phyloP scores from a whole-genome alignment of 2,329 filamentous ascomycete genomes.

The Talaromyces sp. region DNA sequence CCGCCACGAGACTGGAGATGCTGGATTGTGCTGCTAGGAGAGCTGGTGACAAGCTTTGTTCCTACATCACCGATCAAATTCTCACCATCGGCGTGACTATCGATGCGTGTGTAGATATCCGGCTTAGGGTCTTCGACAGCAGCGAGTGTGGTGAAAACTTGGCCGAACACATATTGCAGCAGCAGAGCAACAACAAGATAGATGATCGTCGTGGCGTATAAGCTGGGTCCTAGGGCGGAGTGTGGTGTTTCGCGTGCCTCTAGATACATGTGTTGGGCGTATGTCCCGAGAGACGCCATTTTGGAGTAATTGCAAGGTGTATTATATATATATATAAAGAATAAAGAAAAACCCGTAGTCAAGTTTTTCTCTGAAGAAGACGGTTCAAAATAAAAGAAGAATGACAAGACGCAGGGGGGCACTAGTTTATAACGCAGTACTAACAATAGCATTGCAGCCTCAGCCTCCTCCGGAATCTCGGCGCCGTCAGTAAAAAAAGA shows the following conservation, averaged over 20 bases:
- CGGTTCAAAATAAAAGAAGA: background rate
- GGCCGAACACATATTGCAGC: slow-evolving; percentile 53
- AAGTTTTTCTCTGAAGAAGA: background rate
- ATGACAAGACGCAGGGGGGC: background rate
- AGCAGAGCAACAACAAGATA: background rate
- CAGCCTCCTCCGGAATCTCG: background rate
- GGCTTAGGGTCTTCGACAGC: slow-evolving; percentile 58
- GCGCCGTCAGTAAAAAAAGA: background rate
- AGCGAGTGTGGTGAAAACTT: slow-evolving; percentile 56
- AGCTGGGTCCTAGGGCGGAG: background rate
- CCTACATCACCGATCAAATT: slow-evolving; percentile 30
- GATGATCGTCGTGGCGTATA: background rate
- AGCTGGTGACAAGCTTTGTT: slow-evolving; percentile 55
- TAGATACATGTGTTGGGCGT: background rate
- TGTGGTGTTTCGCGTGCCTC: background rate
- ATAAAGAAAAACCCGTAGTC: background rate
- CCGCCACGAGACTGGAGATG: slow-evolving; percentile 62
- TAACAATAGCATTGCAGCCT: background rate
- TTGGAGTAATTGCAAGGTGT: background rate
- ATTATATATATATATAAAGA: too few relatives aligned
- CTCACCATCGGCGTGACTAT: slow-evolving; percentile 25
- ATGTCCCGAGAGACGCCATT: background rate
- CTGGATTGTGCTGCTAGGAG: slow-evolving; percentile 51
- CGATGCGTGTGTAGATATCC: slow-evolving; percentile 46
- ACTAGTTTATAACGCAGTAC: background rate